Conservation (phyloP, 768 basidiomycete species). For the Thelephora aurantiotincta region DNA sequence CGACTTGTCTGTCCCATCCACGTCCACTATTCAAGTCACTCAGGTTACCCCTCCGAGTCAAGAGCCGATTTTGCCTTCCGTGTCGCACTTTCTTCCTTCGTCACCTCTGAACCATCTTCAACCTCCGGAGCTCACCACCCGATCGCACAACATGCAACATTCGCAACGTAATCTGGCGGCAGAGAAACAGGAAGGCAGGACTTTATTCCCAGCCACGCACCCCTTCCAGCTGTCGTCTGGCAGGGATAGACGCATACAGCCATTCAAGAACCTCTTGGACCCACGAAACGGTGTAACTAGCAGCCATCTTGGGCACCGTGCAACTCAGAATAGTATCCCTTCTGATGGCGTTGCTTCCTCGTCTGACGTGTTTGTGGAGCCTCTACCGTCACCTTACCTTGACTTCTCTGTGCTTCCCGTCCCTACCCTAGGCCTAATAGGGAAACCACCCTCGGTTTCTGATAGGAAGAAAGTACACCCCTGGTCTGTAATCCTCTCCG, state of each 20-base stretch:
- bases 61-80: too few species aligned
- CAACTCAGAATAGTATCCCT: conserved; percentile 3
- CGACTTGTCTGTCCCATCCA: too few species aligned
- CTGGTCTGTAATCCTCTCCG: conserved; percentile 41
- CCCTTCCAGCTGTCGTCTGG: not conserved
- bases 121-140: too few species aligned
- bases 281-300: conserved; percentile 8
- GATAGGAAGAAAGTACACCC: conserved; percentile 39
- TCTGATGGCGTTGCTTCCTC: not conserved
- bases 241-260: not conserved
- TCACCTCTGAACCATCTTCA: too few species aligned
- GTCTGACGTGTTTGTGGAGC: not conserved
- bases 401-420: conserved; percentile 19
- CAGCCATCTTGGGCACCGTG: conserved; percentile 12
- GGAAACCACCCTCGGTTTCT: conserved; percentile 42
- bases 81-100: too few species aligned
- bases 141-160: too few species aligned
- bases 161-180: too few species aligned
- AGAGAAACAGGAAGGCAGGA: too few species aligned
- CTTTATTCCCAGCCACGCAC: too few species aligned
- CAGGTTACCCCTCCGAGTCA: too few species aligned
- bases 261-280: not conserved
- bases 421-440: conserved; percentile 24
- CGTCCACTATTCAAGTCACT: too few species aligned
- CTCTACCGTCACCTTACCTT: conserved; percentile 13